Evolutionary conservation across 441 rosid genomes (phyloP).

Genomic region (Croton laevigatus): DNA sequence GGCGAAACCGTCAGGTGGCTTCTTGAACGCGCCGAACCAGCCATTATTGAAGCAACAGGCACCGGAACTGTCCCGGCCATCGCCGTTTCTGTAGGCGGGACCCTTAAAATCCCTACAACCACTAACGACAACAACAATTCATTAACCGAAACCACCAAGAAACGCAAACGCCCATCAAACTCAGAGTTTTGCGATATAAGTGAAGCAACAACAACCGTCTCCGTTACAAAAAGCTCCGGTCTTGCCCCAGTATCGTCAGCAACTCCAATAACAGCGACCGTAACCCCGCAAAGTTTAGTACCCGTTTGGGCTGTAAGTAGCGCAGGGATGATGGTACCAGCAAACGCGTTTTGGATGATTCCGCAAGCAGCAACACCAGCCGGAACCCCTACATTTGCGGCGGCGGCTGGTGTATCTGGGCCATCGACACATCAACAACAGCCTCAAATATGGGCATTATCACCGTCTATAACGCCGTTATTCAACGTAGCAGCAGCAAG

Average conservation of each 20-base stretch:
- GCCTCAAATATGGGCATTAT: constrained; percentile 43
- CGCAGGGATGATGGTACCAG: constrained; percentile 42
- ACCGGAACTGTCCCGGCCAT: constrained; percentile 49
- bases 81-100: constrained; percentile 15
- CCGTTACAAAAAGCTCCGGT: constrained; percentile 32
- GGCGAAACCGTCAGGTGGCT: constrained; percentile 75
- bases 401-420: constrained; percentile 18
- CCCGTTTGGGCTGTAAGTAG: constrained; percentile 43
- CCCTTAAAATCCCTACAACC: constrained; percentile 20
- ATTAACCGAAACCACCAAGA: constrained; percentile 7
- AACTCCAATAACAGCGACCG: not conserved
- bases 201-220: constrained; percentile 21
- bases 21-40: constrained; percentile 52
- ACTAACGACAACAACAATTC: not conserved
- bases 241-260: constrained; percentile 25
- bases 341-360: constrained; percentile 54
- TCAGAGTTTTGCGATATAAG: constrained; percentile 22
- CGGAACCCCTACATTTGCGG: constrained; percentile 4
- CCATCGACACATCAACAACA: constrained; percentile 21
- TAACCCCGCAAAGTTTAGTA: constrained; percentile 34
- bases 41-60: constrained; percentile 55
- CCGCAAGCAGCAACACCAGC: constrained; percentile 25
- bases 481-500: constrained; percentile 34
- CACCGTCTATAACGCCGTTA: constrained; percentile 37
- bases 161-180: constrained; percentile 17